Evolutionary conservation across 2,329 filamentous ascomycete species (phyloP).

Genomic region (Beauveria sp.): DNA sequence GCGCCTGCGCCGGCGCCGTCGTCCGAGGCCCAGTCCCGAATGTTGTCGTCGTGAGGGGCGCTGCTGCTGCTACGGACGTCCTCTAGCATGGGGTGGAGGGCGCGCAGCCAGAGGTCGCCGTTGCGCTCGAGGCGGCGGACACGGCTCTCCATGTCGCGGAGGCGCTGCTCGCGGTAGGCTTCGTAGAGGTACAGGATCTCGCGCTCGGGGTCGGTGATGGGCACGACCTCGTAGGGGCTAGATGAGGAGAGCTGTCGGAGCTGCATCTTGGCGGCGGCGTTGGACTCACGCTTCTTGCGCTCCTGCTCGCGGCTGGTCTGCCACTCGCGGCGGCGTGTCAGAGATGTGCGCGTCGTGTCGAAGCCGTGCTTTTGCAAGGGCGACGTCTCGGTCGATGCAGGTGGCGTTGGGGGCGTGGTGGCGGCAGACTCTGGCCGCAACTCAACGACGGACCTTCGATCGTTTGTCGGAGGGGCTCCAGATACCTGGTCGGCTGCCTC

Average conservation of each 20-base stretch:
- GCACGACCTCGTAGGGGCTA: slow-evolving; percentile 16
- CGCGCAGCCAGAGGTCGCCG: slow-evolving; percentile 36
- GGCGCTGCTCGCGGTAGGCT: slow-evolving; percentile 31
- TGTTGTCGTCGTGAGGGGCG: slow-evolving; percentile 11
- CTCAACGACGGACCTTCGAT: neutral
- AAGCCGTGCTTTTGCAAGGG: slow-evolving; percentile 18
- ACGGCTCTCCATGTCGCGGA: slow-evolving; percentile 40
- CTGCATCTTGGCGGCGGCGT: slow-evolving; percentile 16
- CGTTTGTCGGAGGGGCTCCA: neutral
- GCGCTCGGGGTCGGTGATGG: slow-evolving; percentile 20
- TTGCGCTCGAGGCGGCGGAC: slow-evolving; percentile 39
- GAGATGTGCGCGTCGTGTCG: slow-evolving; percentile 23
- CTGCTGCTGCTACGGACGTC: slow-evolving; percentile 24
- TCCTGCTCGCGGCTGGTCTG: slow-evolving; percentile 22
- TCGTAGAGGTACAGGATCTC: slow-evolving; percentile 33
- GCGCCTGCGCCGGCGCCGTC: slow-evolving; percentile 14
- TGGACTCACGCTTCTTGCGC: slow-evolving; percentile 18
- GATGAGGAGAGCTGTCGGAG: slow-evolving; percentile 16
- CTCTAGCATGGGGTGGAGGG: slow-evolving; percentile 37
- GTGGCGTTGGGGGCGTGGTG: slow-evolving; percentile 19
- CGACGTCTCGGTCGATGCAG: slow-evolving; percentile 22
- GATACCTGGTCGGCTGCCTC: neutral
- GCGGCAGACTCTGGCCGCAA: neutral
- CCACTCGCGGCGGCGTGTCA: slow-evolving; percentile 28
- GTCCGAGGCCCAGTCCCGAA: slow-evolving; percentile 25